Conservation (phyloP, 2,329 filamentous ascomycete genomes). For the Xylaria sp. region DNA sequence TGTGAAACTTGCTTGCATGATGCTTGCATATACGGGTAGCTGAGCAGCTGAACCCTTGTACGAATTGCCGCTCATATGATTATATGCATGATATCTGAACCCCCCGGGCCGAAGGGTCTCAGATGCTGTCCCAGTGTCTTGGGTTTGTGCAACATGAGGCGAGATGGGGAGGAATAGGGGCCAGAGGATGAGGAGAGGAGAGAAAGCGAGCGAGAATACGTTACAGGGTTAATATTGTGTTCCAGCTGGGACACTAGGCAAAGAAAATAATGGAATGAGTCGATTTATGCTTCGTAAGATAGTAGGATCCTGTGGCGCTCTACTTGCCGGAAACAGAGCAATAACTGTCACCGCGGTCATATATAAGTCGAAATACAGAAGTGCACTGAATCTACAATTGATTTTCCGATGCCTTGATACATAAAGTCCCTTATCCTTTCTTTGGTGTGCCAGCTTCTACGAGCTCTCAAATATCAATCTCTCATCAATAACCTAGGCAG, state of each 20-base stretch:
- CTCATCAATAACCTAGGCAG: neutral
- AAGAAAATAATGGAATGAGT: too few relatives aligned
- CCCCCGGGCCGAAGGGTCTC: too few relatives aligned
- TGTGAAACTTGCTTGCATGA: neutral
- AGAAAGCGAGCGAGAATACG: neutral
- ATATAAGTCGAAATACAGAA: neutral
- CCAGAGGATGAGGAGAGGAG: neutral
- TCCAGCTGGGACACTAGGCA: too few relatives aligned
- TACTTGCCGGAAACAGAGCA: too few relatives aligned
- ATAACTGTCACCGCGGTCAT: neutral
- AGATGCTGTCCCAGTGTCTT: too few relatives aligned
- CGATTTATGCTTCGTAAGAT: too few relatives aligned
- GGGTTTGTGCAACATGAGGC: too few relatives aligned
- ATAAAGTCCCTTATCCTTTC: neutral
- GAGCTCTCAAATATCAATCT: neutral
- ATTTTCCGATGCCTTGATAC: neutral
- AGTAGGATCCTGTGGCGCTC: too few relatives aligned
- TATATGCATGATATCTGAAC: too few relatives aligned
- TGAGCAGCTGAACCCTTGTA: too few relatives aligned
- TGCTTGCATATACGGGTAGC: too few relatives aligned
- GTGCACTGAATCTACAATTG: neutral
- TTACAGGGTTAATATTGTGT: neutral
- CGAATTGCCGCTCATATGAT: too few relatives aligned
- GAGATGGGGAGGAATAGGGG: neutral
- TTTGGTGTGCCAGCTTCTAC: neutral